phyloP scores from a whole-genome alignment of 1,139 yeast species.

The Candida tetrigidarum region DNA sequence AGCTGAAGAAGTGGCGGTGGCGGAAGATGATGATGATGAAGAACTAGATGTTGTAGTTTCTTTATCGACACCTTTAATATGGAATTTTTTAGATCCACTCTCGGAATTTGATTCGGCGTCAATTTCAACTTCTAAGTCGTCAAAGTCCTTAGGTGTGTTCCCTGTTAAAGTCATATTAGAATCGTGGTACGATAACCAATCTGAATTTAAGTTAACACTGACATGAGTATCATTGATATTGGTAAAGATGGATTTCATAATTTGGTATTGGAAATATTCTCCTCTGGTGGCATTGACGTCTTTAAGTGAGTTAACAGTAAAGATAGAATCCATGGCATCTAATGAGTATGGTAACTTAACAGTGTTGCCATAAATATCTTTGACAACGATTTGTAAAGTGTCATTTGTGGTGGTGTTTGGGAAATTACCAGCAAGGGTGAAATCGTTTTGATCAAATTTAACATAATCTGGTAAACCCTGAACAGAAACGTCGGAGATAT shows the following conservation, averaged over 20 bases:
- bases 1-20: conserved; percentile 30
- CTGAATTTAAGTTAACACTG: conserved; percentile 38
- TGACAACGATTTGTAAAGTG: conserved; percentile 59
- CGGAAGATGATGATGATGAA: conserved; percentile 26
- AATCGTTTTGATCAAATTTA: conserved; percentile 42
- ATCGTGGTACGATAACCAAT: conserved; percentile 69
- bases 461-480: conserved; percentile 66
- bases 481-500: conserved; percentile 58
- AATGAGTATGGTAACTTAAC: conserved; percentile 62
- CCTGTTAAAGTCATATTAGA: conserved; percentile 74
- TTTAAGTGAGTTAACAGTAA: conserved; percentile 56
- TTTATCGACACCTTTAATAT: conserved; percentile 56
- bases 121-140: conserved; percentile 51
- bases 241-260: conserved; percentile 58
- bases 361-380: conserved; percentile 66
- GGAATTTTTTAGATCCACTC: conserved; percentile 47
- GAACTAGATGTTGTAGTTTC: conserved; percentile 24
- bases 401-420: conserved; percentile 49
- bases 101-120: conserved; percentile 49
- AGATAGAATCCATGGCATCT: conserved; percentile 51
- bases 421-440: conserved; percentile 60
- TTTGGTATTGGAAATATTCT: conserved; percentile 56
- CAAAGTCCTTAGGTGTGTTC: conserved; percentile 62
- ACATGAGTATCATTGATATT: conserved; percentile 55
- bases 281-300: conserved; percentile 70